Base-by-base conservation (phyloP, 2,329 filamentous ascomycete genomes). In the Fusarium hainanense region DNA sequence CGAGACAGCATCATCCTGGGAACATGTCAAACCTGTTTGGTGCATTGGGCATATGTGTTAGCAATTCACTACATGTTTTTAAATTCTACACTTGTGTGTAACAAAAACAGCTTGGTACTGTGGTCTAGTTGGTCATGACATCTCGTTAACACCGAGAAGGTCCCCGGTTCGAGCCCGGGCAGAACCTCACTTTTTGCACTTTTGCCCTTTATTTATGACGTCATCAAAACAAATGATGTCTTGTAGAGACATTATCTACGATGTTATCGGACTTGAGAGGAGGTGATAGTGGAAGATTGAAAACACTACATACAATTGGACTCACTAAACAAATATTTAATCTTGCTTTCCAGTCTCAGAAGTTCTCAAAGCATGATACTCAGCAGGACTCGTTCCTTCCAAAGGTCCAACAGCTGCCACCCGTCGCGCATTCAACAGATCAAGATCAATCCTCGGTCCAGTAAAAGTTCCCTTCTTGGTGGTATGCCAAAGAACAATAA, bases 381-480 rank as follows among this genome's bases (percentile, higher is more conserved):
- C 57, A 5, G 48, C 11, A 8, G 54, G 37, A 2, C 12, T 11
- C 9, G 30, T 13, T 2, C 58, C 66, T 5, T 70, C 68, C 18
- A 70, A 9, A 1, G 48, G 30, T 13, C 52, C 48, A 8, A 66
- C 63, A 12, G 68, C 68, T 6, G 67, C 69, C n/a, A 63, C 21
- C 0, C 70, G 51, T 25, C 69, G 57, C 1, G 57, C 61, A 18
- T 72, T 58, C 0, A 72, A 21, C 28, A 70, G 54, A 2, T 63
- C 63, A 25, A 74, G n/a, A 18, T 74, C 60, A 20, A 74, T 74
- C 10, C 62, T 60, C n/a, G 72, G 72, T 3, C 72, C 72, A 1
- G 40, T 66, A 25, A 74, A 74, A 0, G 27, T 54, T 0, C 63
- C 65, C 9, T 46, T 72, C 44, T 74, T 74, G 0, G 71, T 74